Base-by-base conservation (phyloP, 805 yeast genomes). In the Hanseniaspora singularis region DNA sequence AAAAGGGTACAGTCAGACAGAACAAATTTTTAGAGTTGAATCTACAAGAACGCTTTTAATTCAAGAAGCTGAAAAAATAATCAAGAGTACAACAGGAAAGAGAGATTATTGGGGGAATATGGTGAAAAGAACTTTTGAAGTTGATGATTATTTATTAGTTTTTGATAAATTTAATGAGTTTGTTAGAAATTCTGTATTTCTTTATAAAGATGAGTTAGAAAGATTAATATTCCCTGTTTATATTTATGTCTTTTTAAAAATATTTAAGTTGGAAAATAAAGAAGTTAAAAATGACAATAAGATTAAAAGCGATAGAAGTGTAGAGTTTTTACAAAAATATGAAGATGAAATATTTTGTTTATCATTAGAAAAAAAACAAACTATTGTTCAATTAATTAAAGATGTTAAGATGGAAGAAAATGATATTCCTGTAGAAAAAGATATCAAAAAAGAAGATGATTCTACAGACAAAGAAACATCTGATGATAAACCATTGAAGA, bases 1-100 rank as follows among this genome's bases (percentile, higher is more conserved):
- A 57, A 87, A 88, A 61, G 99, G 99, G 2, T 92, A 86, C 58
- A 88, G 83, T 54, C 77, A 81, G 54, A 89, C 98, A 0, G 99
- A 92, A 61, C 87, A 95, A 2, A 84, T 88, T 80, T 71, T 92
- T 41, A 74, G 98, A 51, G 76, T 87, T 51, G 99, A 92, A 61
- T 74, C 81, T 52, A 71, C 85, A 0, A 77, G 81, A 50, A 71
- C 78, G 0, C 66, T 68, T 3, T 71, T 79, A 0, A 67, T 76
- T 14, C 69, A 69, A 33, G 67, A 65, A 27, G 49, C 47, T 22
- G 54, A 51, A 46, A 56, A 55, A 28, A 43, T 45, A 40, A 44
- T 39, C 51, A 51, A 36, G 22, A 30, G 23, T n/a, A 43, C 34
- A 4, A 39, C 44, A 11, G 41, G 37, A 16, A 63, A 63, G 46